Percentiles rank a stretch among this genome's conserved stretches.
These are phyloP conservation scores for Viola odorata DNA, from an alignment of 345 rosid genomes.

Conservation along the genomic window DNA sequence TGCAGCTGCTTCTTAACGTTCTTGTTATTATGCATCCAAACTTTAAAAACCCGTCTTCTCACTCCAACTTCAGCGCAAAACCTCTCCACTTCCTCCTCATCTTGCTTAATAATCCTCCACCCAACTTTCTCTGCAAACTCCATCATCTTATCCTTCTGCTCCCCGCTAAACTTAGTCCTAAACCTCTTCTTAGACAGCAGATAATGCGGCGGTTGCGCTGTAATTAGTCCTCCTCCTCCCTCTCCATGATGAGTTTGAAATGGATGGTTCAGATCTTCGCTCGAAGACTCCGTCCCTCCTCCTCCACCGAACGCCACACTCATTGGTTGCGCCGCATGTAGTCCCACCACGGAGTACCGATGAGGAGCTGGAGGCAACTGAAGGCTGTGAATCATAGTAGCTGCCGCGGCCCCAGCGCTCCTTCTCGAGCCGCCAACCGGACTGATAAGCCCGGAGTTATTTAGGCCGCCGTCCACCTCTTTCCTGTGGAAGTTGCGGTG, in stretches of 20 bases:
- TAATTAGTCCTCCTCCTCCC: slow-evolving; percentile 5
- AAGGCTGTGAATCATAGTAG: slow-evolving; percentile 39
- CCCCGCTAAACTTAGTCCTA: slow-evolving; percentile 58
- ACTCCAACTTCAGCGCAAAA: slow-evolving; percentile 65
- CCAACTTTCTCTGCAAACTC: slow-evolving; percentile 73
- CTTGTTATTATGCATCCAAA: slow-evolving; percentile 93
- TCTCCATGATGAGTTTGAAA: slow-evolving; percentile 40
- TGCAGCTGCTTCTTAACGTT: slow-evolving; percentile 43
- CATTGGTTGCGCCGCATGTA: slow-evolving; percentile 55
- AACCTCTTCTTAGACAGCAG: slow-evolving; percentile 57
- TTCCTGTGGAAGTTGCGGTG: slow-evolving; percentile 95
- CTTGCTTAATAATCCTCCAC: slow-evolving; percentile 69
- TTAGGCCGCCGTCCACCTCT: slow-evolving; percentile 39
- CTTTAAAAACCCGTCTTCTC: slow-evolving; percentile 67
- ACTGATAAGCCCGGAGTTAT: slow-evolving; percentile 22
- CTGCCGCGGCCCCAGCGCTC: background rate
- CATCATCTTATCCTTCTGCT: slow-evolving; percentile 75
- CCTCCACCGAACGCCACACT: slow-evolving; percentile 53
- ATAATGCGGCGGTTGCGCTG: slow-evolving; percentile 36
- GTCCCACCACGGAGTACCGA: slow-evolving; percentile 22
- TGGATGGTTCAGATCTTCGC: slow-evolving; percentile 55
- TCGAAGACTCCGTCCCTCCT: slow-evolving; percentile 62
- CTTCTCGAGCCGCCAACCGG: slow-evolving; percentile 19
- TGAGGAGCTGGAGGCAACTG: slow-evolving; percentile 52
- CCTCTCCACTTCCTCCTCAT: slow-evolving; percentile 53